Evolutionary conservation across 2,329 filamentous ascomycete species (phyloP), one percentile per base, ranked within the genome.

Genomic region (Colletotrichum coccodes): DNA sequence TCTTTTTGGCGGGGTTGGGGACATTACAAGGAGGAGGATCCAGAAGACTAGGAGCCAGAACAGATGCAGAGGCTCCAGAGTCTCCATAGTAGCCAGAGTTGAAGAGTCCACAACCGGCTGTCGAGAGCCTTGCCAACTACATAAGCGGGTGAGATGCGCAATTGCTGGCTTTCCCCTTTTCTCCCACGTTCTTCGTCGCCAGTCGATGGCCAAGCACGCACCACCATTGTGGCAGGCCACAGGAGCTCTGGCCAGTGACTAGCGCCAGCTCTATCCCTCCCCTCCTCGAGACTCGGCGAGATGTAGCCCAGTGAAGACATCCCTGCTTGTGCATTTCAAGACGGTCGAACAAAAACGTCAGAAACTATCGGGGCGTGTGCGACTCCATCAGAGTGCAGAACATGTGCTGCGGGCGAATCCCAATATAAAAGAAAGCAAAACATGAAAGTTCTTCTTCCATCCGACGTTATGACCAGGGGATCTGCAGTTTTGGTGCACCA

Each of bases 1-100:
- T 69, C 61, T 69, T 40, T 66, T 69, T 69, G 67, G 64, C 66
- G 50, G 66, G 66, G 62, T 70, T 50, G 56, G n/a, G 56, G n/a
- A 57, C 42, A 69, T 32, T 60, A 26, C 47, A 44, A 62, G 23
- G 44, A 60, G 30, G 42, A 38, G 21, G 42, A 36, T 42, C 30
- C 30, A 54, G 57, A 23, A 21, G 32, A 57, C 50, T 30, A 16
- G 26, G 49, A 32, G 64, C 26, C 34, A 42, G 30, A 56, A 34
- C 26, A 50, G 26, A 26, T 40, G 53, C 28, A 52, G 23, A 34
- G 54, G 26, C 21, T 59, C 42, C 28, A n/a, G n/a, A n/a, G n/a
- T n/a, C n/a, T n/a, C n/a, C n/a, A n/a, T n/a, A n/a, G 8, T 58
- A n/a, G 23, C 9, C 23, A 21, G 26, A 9, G 7, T 32, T n/a